Evolutionary conservation across 768 basidiomycete species (phyloP).

Genomic region (Termitomyces sp.): DNA sequence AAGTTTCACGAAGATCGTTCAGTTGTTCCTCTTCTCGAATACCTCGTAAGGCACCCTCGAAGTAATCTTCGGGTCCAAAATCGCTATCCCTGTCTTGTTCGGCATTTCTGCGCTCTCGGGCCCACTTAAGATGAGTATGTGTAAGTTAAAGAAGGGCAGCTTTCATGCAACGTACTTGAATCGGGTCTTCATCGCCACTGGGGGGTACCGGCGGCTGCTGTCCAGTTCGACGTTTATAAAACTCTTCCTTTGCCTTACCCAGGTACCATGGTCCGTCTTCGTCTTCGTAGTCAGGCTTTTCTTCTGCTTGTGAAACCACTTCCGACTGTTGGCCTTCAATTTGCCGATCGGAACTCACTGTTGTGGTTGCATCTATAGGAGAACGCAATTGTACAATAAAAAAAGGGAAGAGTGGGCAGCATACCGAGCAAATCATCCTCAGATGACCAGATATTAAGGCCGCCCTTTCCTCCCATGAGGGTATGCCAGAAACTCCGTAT

Average conservation of each 20-base stretch:
- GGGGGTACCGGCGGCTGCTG: constrained; percentile 28
- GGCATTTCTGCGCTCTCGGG: constrained; percentile 63
- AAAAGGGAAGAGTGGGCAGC: constrained; percentile 3
- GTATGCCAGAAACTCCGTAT: constrained; percentile 81
- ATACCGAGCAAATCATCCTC: constrained; percentile 46
- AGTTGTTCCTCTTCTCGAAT: constrained; percentile 56
- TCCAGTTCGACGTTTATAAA: constrained; percentile 48
- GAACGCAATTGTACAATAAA: not conserved
- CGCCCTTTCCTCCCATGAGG: constrained; percentile 63
- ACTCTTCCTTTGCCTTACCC: constrained; percentile 79
- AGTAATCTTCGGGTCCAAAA: constrained; percentile 80
- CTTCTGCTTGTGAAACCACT: constrained; percentile 22
- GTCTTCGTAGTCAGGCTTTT: constrained; percentile 36
- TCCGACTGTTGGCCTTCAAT: constrained; percentile 32
- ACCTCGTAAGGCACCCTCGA: constrained; percentile 59
- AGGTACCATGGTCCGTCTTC: constrained; percentile 78
- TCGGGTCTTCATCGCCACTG: constrained; percentile 63
- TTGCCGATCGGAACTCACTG: constrained; percentile 27
- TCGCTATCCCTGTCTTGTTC: constrained; percentile 73
- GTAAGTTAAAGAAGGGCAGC: not conserved
- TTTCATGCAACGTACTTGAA: constrained; percentile 46
- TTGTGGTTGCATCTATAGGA: constrained; percentile 12
- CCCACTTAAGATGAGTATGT: constrained; percentile 48
- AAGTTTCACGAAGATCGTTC: constrained; percentile 77
- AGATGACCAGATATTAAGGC: constrained; percentile 60